Base-by-base conservation (phyloP, 2,329 filamentous ascomycete genomes). In the Curvularia sp. region DNA sequence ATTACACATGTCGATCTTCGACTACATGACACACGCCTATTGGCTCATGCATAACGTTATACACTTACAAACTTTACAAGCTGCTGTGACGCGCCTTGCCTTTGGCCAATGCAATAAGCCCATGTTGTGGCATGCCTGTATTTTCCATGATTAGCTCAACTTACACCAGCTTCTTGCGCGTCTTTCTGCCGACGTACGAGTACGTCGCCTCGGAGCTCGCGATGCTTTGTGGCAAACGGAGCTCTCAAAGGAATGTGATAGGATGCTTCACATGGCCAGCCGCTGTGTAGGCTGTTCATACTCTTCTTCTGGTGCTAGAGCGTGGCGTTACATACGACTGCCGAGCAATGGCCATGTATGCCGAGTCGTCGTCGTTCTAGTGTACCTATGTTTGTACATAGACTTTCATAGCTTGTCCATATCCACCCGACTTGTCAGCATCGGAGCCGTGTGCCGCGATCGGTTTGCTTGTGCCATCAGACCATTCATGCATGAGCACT, bases 401-500 rank as follows among this genome's bases (percentile, higher is more conserved):
- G 22, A 7, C 41, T 24, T 43, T 35, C 24, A 44, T 50, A 41
- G 31, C 43, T 20, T 30, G 28, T 30, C 38, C 28, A 42, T 39
- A 24, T 28, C 28, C 33, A 41, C 8, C 46, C 30, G 41, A 42
- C 42, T 49, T 31, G 49, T 31, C 57, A 49, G 43, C 35, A 53
- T 42, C 31, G 35, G 28, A 55, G 38, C 53, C 52, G 33, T 43
- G 28, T 57, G 26, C 55, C 55, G 33, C 15, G 5, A 43, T 26
- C 41, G 12, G 26, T 56, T 46, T 59, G 50, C 46, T 31, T 38
- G 49, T 42, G 49, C 46, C 31, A 50, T 57, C 56, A 55, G 24
- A 46, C 54, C 53, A 62, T 44, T 47, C 43, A 5, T 64, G 57
- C 59, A 58, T 55, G 48, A 53, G 48, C 48, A 38, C 51, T 58